These are phyloP conservation scores for Ceratocystis alfenasii DNA, from an alignment of 2,329 filamentous ascomycete genomes.

Conservation along the genomic window DNA sequence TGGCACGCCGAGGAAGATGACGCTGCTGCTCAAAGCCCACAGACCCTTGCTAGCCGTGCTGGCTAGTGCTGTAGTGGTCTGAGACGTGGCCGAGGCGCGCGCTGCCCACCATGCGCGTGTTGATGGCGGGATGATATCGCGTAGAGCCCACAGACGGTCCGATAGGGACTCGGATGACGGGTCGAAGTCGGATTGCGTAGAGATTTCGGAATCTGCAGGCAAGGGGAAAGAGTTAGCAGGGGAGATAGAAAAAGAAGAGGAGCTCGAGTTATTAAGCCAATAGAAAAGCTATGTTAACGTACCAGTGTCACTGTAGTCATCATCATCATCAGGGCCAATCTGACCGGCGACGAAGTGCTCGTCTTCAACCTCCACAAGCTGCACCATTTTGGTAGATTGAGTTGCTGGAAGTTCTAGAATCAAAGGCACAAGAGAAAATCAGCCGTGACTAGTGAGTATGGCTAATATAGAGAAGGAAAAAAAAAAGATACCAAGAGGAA, in stretches of 20 bases:
- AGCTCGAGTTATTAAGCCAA: neutral
- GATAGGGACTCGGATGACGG: conserved; percentile 45
- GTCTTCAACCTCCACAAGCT: conserved; percentile 91
- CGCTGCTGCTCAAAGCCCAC: conserved; percentile 84
- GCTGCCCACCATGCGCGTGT: conserved; percentile 56
- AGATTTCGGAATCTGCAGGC: conserved; percentile 64
- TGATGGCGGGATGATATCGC: conserved; percentile 64
- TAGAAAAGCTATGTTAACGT: conserved; percentile 29
- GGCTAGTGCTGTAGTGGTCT: conserved; percentile 42
- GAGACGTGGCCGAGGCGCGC: conserved; percentile 44
- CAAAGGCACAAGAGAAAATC: neutral
- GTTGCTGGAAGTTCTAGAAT: neutral
- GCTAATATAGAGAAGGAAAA: neutral
- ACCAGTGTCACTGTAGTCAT: conserved; percentile 93
- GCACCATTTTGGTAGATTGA: conserved; percentile 59
- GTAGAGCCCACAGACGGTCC: conserved; percentile 60
- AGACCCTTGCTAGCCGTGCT: conserved; percentile 71
- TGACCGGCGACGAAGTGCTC: conserved; percentile 76
- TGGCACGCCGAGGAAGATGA: conserved; percentile 79
- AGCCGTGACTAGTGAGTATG: neutral
- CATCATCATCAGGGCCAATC: conserved; percentile 62
- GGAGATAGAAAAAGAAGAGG: too few species aligned
- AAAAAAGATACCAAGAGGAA: conserved; percentile 14
- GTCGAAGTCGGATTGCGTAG: conserved; percentile 63
- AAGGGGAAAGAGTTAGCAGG: conserved; percentile 11